Base-by-base conservation (phyloP, 106 monocot genomes). In the Allium fistulosum region DNA sequence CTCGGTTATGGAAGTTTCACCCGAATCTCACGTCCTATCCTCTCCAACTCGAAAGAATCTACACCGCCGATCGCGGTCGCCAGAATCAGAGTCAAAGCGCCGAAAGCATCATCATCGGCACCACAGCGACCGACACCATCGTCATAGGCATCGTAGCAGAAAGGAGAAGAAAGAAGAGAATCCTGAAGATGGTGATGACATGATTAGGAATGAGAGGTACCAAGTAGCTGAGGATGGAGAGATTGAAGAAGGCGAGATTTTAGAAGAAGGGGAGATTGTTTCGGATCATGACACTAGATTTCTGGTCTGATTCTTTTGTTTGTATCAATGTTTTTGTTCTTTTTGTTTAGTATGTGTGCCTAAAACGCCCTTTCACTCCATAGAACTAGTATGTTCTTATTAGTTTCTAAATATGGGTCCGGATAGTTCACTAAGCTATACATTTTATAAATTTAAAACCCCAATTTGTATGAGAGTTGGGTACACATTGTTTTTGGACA, bases 201-300 rank as follows among this genome's bases (percentile, higher is more conserved):
- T 15, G 51, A 59, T 65, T 13, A 10, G 28, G 47, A 26, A 67
- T 8, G 66, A 52, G 16, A 2, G 14, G 48, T 48, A 65, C 18
- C 48, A 17, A 17, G 49, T 50, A 17, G 71, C 37, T 11, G 83
- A 76, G 22, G 73, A 80, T 46, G 94, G 87, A 53, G 94, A 90
- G 51, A 69, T 75, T 57, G 94, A 94, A 68, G 90, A 94, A 72
- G 94, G 94, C 4, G 90, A 94, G 74, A 90, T 94, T 59, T 66
- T 84, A 14, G 89, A 89, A 53, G 93, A 89, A 26, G 86, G 60
- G 14, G 79, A 81, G 62, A 74, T 73, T 55, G 52, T 69, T 59
- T 48, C 17, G 22, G 70, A 74, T 11, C n/a, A 7, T 26, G 74
- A 48, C 37, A 63, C 55, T 1, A 5, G 37, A 37, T 37, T 37